phyloP scores from a whole-genome alignment of 148 eudicot species.

The Mesembryanthemum crystallinum region DNA sequence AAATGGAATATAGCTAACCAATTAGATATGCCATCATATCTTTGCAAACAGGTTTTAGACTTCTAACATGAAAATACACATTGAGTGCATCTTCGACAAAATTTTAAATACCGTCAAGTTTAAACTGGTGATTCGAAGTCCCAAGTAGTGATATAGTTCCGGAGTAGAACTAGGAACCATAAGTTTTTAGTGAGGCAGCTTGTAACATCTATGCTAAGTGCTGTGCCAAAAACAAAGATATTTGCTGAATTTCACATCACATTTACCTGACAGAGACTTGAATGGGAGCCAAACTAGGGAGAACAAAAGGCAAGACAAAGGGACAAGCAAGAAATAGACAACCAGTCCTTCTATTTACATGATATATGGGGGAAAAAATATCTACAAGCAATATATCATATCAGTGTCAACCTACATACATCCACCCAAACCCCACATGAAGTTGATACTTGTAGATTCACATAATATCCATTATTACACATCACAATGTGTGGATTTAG shows the following conservation, averaged over 20 bases:
- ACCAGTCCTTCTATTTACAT: background rate
- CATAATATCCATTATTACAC: background rate
- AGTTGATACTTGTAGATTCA: background rate
- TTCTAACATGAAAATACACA: too few relatives aligned
- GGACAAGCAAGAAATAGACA: slow-evolving; percentile 8
- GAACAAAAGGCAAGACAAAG: background rate
- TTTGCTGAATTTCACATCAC: background rate
- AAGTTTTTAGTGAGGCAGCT: too few relatives aligned
- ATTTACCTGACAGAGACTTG: background rate
- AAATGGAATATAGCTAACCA: too few relatives aligned
- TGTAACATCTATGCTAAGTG: too few relatives aligned
- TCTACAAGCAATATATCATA: slow-evolving; percentile 10
- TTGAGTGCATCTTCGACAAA: too few relatives aligned
- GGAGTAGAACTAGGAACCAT: too few relatives aligned
- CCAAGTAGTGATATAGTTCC: too few relatives aligned
- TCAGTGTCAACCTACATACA: slow-evolving; percentile 6
- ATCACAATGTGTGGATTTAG: background rate
- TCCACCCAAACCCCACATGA: slow-evolving; percentile 9
- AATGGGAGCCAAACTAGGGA: background rate
- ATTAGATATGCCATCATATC: too few relatives aligned
- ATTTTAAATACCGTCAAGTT: too few relatives aligned
- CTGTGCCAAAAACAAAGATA: too few relatives aligned
- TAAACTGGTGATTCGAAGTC: too few relatives aligned
- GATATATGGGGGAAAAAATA: background rate
- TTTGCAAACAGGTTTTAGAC: too few relatives aligned